Base-by-base conservation (phyloP, 2,329 filamentous ascomycete species). In the Nigrograna mackinnonii region DNA sequence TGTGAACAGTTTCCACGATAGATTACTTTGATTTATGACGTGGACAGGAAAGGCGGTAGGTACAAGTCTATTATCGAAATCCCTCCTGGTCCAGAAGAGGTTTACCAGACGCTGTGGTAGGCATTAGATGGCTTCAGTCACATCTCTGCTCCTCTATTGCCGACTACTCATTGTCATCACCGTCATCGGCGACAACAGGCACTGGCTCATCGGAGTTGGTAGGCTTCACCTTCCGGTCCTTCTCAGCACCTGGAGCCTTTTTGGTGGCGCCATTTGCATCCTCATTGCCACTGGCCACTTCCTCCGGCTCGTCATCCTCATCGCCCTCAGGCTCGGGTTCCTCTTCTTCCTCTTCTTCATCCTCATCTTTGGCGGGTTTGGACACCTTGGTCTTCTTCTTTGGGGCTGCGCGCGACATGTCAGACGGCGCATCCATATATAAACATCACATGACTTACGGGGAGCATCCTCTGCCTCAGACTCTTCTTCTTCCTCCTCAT, bases 211-310 rank as follows among this genome's bases (percentile, higher is more conserved):
- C 50, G 34, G 56, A 55, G 30, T 52, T 50, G 9, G 58, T 62
- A 5, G 57, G 45, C 50, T 62, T 62, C 39, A 60, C 64, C 37
- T 67, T 65, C 30, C 58, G 49, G 41, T 60, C 55, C 44, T 66
- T 66, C 46, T 65, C 60, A 18, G 56, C 58, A 24, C 56, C 59
- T 26, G 64, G 57, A 26, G 59, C 52, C 56, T 66, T 68, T 57
- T 75, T 60, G 40, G 69, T 49, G 47, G 58, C 52, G 26, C 56
- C 53, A 28, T 60, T 71, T 37, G 74, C 62, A 43, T 67, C 68
- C 36, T 68, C 63, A 16, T 63, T 54, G 33, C 68, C 58, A 6
- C 47, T 48, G 9, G 41, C 57, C 13, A 43, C 47, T 19, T 54
- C 47, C 22, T 56, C 55, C 14, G 57, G 55, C 7, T 59, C 57